A percentile compares a stretch with the other conserved stretches of the same genome.
Conservation (phyloP, 495 filamentous ascomycete genomes). For the Zalerion maritima region DNA sequence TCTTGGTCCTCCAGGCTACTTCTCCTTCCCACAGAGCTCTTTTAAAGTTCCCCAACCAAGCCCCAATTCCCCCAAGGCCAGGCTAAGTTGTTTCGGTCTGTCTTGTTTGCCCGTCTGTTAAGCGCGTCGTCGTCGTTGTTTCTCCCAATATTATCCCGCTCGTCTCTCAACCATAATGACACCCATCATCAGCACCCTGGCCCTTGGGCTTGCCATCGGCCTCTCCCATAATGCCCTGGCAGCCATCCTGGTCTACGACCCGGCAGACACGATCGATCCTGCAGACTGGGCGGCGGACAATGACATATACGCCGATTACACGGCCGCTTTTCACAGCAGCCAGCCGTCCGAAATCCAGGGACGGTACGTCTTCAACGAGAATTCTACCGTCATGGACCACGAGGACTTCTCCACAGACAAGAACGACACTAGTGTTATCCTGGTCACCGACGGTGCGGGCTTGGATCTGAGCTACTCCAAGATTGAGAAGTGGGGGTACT, state of each 20-base stretch:
- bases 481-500: slow-evolving; percentile 6
- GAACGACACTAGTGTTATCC: slow-evolving; percentile 5
- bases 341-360: slow-evolving; percentile 2
- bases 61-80: too few species aligned
- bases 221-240: too few species aligned
- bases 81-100: too few species aligned
- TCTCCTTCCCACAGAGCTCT: too few species aligned
- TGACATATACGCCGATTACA: slow-evolving; percentile 4
- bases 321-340: slow-evolving; percentile 1
- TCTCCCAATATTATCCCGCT: too few species aligned
- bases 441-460: slow-evolving; percentile 2
- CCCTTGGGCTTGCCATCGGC: too few species aligned
- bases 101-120: too few species aligned
- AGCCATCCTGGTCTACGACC: slow-evolving; percentile 1
- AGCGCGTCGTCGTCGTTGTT: too few species aligned
- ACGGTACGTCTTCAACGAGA: slow-evolving; percentile 3
- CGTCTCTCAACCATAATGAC: too few species aligned
- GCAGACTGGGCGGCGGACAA: slow-evolving; percentile 2
- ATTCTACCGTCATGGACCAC: slow-evolving; percentile 3
- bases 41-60: too few species aligned
- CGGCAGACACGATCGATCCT: slow-evolving; percentile 3
- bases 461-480: slow-evolving; percentile 5
- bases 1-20: too few species aligned
- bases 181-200: too few species aligned
- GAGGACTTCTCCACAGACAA: slow-evolving; percentile 2